Base-by-base conservation (phyloP, 2,329 filamentous ascomycete species). In the Arthroderma sp. region DNA sequence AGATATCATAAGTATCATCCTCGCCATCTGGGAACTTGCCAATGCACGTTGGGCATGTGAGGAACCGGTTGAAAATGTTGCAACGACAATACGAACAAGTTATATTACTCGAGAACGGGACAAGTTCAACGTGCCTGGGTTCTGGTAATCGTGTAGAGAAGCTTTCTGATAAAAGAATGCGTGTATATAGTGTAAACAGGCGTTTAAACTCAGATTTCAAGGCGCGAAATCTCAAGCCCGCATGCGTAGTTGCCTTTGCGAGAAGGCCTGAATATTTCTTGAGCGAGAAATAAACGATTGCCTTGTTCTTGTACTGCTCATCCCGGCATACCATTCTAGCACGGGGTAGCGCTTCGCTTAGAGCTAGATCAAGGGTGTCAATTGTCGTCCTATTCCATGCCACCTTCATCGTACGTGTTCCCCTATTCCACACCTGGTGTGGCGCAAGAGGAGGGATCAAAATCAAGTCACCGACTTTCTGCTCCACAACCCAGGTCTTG, bases 241-340 rank as follows among this genome's bases (percentile, higher is more conserved):
- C 73, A 53, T 81, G 75, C 23, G 78, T 74, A 56, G 79, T 74
- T 15, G 88, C 79, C 54, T 82, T 76, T n/a, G 76, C 74, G 61
- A 86, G 73, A 28, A 81, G 69, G 4, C 70, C 70, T 1, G 79
- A 80, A 68, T 97, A 97, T 66, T 90, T 93, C 9, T 85, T 75
- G 2, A 97, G 77, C 0, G 90, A 88, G 68, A 85, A 95, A 70
- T 91, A 95, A 47, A 96, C 79, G 58, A 97, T 96, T 4, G 91
- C 88, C 70, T 97, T 97, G 74, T 95, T 96, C 70, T 97, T 97
- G 77, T 98, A 98, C 70, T 97, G 91, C 69, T 98, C 93, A 63
- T 98, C 93, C 38, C 93, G 86, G 68, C 93, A 97, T 2, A 97
- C 91, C 63, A 96, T 81, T 11, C 90, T 82, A 8, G 91, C 88